Evolutionary conservation across 345 rosid species (phyloP).

Genomic region (Firmiana major): DNA sequence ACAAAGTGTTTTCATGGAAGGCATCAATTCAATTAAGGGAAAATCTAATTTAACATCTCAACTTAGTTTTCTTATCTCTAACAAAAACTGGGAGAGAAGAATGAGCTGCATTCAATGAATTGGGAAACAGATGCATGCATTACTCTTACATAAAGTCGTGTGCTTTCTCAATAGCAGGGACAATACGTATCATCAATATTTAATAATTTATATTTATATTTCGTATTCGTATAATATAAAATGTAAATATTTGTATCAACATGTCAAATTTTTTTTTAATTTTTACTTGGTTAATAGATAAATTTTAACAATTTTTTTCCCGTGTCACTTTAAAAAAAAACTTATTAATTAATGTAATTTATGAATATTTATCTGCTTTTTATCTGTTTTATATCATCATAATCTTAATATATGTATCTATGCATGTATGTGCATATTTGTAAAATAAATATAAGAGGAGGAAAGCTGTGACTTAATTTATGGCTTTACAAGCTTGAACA

Average conservation of each 20-base stretch:
- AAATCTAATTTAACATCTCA: constrained; percentile 20
- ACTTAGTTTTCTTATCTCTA: constrained; percentile 57
- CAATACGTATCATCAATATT: constrained; percentile 30
- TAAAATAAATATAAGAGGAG: neutral
- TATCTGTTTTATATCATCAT: no score
- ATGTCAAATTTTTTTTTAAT: no score
- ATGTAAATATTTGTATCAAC: no score
- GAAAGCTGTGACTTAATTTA: neutral
- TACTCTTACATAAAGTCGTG: constrained; percentile 89
- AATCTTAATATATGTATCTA: neutral
- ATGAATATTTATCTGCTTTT: no score
- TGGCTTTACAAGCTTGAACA: constrained; percentile 3
- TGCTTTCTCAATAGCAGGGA: constrained; percentile 87
- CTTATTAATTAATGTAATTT: no score
- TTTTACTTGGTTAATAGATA: no score
- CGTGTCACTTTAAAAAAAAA: no score
- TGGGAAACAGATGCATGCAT: constrained; percentile 93
- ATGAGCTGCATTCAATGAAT: constrained; percentile 71
- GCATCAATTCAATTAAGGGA: constrained; percentile 2
- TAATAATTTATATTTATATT: no score
- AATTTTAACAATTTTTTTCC: no score
- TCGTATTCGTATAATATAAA: no score
- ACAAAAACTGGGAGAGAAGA: constrained; percentile 43
- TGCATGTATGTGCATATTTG: no score
- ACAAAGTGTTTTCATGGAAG: constrained; percentile 60